A percentile compares a stretch with the other conserved stretches of the same genome.
Evolutionary conservation across 169 alveolate genomes (phyloP).

Genomic region (Plasmodium yoelii): DNA sequence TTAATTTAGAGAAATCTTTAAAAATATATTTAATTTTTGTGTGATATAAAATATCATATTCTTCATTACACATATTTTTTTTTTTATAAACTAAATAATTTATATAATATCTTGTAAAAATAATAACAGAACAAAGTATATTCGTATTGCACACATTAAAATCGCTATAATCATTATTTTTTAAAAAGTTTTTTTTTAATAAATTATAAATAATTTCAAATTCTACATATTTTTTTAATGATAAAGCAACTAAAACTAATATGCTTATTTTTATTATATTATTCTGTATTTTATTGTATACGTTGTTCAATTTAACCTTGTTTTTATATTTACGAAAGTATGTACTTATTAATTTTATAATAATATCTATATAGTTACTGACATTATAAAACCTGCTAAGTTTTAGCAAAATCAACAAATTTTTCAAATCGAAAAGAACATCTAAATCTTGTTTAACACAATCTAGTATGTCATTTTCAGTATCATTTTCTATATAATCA

Average conservation of each 20-base stretch:
- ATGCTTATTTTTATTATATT: constrained; percentile 61
- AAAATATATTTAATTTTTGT: constrained; percentile 71
- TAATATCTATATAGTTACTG: constrained; percentile 39
- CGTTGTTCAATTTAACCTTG: background rate
- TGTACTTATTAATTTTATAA: constrained; percentile 41
- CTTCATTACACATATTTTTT: constrained; percentile 56
- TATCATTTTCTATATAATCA: background rate
- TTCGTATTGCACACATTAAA: constrained; percentile 5
- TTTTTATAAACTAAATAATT: constrained; percentile 49
- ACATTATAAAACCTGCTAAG: constrained; percentile 66
- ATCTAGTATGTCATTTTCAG: background rate
- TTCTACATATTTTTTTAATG: constrained; percentile 70
- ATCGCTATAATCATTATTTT: constrained; percentile 15
- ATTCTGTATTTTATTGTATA: constrained; percentile 27
- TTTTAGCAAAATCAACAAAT: constrained; percentile 59
- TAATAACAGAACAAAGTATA: constrained; percentile 20
- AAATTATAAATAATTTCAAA: constrained; percentile 74
- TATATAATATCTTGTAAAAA: constrained; percentile 59
- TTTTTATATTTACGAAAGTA: constrained; percentile 64
- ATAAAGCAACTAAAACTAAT: constrained; percentile 47
- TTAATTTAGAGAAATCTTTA: constrained; percentile 62
- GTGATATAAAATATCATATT: constrained; percentile 66
- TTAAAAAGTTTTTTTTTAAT: constrained; percentile 70
- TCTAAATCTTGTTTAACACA: constrained; percentile 19
- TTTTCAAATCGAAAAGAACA: constrained; percentile 57